A percentile compares a stretch with the other conserved stretches of the same genome.
phyloP scores from a whole-genome alignment of 768 basidiomycete genomes.

The Xanthoconium stramineum region DNA sequence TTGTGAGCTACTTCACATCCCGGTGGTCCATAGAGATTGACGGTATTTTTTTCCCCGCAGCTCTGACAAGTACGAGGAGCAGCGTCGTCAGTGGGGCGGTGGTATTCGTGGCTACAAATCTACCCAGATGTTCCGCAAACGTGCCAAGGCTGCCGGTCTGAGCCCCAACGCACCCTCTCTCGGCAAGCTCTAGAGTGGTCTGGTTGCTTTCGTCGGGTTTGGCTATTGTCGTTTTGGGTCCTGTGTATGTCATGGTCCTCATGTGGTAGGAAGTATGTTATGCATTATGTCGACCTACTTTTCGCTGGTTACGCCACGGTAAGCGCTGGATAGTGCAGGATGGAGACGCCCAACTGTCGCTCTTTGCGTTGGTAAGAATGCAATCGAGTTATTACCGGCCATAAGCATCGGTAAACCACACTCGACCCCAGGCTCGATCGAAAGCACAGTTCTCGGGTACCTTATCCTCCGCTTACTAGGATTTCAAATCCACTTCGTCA shows the following conservation, averaged over 20 bases:
- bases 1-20: conserved; percentile 57
- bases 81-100: conserved; percentile 92
- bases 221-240: neutral
- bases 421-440: too few relatives aligned
- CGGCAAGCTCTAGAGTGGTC: conserved; percentile 57
- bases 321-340: neutral
- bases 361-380: too few relatives aligned
- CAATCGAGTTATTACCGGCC: too few relatives aligned
- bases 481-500: too few relatives aligned
- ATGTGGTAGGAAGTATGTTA: conserved; percentile 21
- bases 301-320: conserved; percentile 4
- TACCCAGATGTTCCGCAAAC: conserved; percentile 88
- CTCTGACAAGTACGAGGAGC: conserved; percentile 91
- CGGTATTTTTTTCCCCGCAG: conserved; percentile 32
- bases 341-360: neutral
- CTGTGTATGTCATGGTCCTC: conserved; percentile 11
- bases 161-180: conserved; percentile 51
- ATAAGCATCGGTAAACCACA: too few relatives aligned
- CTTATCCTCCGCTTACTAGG: too few relatives aligned
- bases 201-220: neutral
- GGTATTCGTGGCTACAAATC: conserved; percentile 95
- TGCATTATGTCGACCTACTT: conserved; percentile 8
- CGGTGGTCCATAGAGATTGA: neutral
- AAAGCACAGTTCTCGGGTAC: too few relatives aligned
- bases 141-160: conserved; percentile 87